Conservation (phyloP, 2,329 filamentous ascomycete species). For the Trichophyton verrucosum region DNA sequence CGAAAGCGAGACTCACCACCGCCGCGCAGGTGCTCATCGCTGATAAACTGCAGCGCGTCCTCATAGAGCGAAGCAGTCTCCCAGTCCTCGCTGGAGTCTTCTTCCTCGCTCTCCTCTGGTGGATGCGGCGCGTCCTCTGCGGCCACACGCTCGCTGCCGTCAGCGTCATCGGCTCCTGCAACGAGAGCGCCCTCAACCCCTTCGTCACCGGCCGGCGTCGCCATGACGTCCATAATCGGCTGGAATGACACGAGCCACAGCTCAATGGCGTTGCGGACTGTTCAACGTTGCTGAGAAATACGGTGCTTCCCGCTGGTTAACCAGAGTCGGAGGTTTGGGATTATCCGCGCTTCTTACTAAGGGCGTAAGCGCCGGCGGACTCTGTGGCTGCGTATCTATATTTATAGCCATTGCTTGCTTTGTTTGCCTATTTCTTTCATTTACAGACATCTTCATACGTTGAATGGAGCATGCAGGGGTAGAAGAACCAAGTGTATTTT, state of each 20-base stretch:
- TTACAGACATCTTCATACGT: not conserved
- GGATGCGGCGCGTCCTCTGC: conserved; percentile 24
- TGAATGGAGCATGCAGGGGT: not conserved
- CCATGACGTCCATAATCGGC: conserved; percentile 25
- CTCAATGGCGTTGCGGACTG: not conserved
- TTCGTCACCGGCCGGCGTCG: not conserved
- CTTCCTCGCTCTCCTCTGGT: conserved; percentile 20
- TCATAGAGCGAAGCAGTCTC: conserved; percentile 43
- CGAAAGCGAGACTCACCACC: conserved; percentile 32
- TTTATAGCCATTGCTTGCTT: not conserved
- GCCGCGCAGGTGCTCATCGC: conserved; percentile 39
- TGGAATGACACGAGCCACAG: not conserved
- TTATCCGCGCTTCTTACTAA: not conserved
- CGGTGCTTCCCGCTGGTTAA: not conserved
- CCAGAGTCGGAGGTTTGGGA: not conserved
- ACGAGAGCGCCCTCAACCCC: not conserved
- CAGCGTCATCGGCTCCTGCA: not conserved
- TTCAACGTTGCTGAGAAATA: not conserved
- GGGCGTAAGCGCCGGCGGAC: not conserved
- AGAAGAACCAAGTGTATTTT: not conserved
- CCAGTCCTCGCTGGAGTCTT: conserved; percentile 12
- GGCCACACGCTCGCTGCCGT: not conserved
- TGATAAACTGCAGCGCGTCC: conserved; percentile 48
- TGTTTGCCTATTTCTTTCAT: not conserved
- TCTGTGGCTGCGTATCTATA: not conserved